phyloP scores from a whole-genome alignment of 305 asterid species.

The Plantago rigida region DNA sequence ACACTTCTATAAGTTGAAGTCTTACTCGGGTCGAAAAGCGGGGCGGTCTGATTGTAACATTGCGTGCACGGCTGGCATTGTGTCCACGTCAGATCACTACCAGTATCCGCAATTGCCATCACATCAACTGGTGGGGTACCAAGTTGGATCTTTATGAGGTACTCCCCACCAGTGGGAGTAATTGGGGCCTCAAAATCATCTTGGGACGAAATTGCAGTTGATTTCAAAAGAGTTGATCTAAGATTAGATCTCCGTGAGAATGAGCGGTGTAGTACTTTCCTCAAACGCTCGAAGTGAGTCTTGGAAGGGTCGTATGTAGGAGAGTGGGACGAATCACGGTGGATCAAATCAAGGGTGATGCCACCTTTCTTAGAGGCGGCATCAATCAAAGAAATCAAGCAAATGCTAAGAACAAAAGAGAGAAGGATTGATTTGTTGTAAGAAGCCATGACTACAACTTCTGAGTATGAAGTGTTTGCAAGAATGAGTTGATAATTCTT shows the following conservation, averaged over 20 bases:
- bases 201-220: background rate
- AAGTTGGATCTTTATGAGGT: slow-evolving; percentile 39
- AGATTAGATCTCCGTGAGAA: slow-evolving; percentile 34
- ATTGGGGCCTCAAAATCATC: slow-evolving; percentile 5
- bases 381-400: slow-evolving; percentile 13
- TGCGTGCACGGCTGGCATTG: slow-evolving; percentile 50
- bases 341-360: slow-evolving; percentile 40
- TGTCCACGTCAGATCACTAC: slow-evolving; percentile 63
- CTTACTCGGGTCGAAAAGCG: slow-evolving; percentile 35
- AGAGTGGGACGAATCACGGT: slow-evolving; percentile 40
- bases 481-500: background rate
- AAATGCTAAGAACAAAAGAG: slow-evolving; percentile 10
- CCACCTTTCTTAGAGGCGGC: slow-evolving; percentile 33
- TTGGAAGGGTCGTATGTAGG: slow-evolving; percentile 33
- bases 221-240: background rate
- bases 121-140: slow-evolving; percentile 54
- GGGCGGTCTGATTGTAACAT: slow-evolving; percentile 41
- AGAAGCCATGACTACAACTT: slow-evolving; percentile 21
- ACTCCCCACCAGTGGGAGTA: slow-evolving; percentile 34
- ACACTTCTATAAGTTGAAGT: slow-evolving; percentile 31
- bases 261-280: slow-evolving; percentile 36
- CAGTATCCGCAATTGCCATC: slow-evolving; percentile 55
- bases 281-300: slow-evolving; percentile 27
- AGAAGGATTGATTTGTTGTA: slow-evolving; percentile 6
- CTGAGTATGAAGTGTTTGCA: too few relatives aligned